Evolutionary conservation across 306 rosid genomes (phyloP), one percentile per base, ranked within the genome.

Genomic region (Sicyos edulis): DNA sequence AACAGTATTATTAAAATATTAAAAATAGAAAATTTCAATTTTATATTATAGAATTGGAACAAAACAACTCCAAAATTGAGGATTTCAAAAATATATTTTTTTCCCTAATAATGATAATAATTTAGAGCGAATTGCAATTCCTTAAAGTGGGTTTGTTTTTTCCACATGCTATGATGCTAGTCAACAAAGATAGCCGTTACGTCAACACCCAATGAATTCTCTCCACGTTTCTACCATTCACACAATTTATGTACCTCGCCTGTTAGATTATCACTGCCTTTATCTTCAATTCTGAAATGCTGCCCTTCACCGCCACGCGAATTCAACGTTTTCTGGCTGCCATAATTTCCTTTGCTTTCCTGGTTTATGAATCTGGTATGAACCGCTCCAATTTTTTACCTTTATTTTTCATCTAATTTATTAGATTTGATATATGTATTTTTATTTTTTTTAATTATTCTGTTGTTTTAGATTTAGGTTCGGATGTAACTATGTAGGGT

Each of bases 281-380:
- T 26, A 69, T 15, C 57, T 50, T 51, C 45, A 42, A 9, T 42
- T 42, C 12, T 42, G 47, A 42, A 40, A 8, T 40, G 2, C 45
- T 24, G 10, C 15, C 29, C 13, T 5, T 2, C 14, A 32, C 17
- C 47, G 11, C 57, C 22, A 49, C 45, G 4, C 58, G 37, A 15
- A 7, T 69, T 22, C 59, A 69, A 50, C 73, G 47, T 69, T 51
- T 24, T 8, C 73, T 51, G 59, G 45, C 73, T 50, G 45, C 47
- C 24, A 69, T 51, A 69, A 16, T 69, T 69, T 69, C 73, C 24
- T 47, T 47, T 69, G 22, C 59, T 26, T 9, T 50, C 54, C 54
- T 22, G 45, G 58, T 69, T 69, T 15, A 57, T 69, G 73, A 51
- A 69, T 69, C 73, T 50, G 73, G 73, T 69, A 69, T 45, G 73